These are phyloP conservation scores for Salvia miltiorrhiza DNA, from an alignment of 257 asterid species.

Conservation along the genomic window DNA sequence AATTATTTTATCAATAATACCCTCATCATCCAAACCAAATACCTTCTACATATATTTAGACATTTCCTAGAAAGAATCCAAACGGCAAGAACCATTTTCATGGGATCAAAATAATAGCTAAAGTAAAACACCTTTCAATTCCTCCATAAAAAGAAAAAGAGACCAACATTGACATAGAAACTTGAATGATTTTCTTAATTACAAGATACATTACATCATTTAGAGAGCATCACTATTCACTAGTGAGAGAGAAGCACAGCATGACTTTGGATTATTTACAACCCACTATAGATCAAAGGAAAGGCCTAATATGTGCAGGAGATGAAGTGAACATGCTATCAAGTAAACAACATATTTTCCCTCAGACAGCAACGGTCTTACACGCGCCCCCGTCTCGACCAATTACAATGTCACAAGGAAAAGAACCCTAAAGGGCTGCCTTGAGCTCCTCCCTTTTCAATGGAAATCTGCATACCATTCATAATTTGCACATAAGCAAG, in stretches of 20 bases:
- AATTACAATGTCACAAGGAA: slow-evolving; percentile 12
- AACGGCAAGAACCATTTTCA: too few species aligned
- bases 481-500: not conserved
- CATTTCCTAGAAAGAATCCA: too few species aligned
- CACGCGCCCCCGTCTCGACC: not conserved
- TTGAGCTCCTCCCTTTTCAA: slow-evolving; percentile 33
- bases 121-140: too few species aligned
- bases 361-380: not conserved
- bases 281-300: slow-evolving; percentile 16
- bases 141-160: too few species aligned
- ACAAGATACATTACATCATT: slow-evolving; percentile 1
- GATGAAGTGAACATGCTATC: not conserved
- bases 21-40: too few species aligned
- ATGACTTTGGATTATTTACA: slow-evolving; percentile 20
- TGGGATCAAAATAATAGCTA: too few species aligned
- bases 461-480: slow-evolving; percentile 42
- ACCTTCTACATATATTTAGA: too few species aligned
- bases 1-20: too few species aligned
- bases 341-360: not conserved
- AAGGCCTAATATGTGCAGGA: slow-evolving; percentile 13
- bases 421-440: slow-evolving; percentile 18
- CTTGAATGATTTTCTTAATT: not conserved
- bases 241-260: not conserved
- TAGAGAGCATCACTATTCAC: not conserved
- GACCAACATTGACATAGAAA: not conserved